Base-by-base conservation (phyloP, 257 asterid species). In the Knoxia roxburghii region DNA sequence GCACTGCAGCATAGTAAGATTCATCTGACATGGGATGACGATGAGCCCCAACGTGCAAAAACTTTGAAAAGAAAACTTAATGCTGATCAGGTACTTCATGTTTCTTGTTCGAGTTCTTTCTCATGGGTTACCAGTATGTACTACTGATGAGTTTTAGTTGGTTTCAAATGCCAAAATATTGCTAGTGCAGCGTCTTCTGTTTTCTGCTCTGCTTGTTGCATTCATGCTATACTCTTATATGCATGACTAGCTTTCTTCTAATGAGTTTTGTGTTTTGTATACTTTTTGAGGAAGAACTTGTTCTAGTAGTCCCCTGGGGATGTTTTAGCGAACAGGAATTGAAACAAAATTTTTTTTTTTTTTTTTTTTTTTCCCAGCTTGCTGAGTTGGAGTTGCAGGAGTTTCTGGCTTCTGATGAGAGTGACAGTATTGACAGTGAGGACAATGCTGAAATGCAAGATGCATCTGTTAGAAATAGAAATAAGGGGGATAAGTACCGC, bases 21-120 rank as follows among this genome's bases (percentile, higher is more conserved):
- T 78, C 75, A 85, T 33, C 83, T 87, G 77, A 86, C 95, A 45
- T 90, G 99, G 96, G 99, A 90, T 83, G 97, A 90, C 72, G 99
- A 94, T 83, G 99, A 88, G 75, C 99, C 95, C 37, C 90, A 84
- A 43, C 95, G 96, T 30, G 60, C 72, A 51, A 84, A 79, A 84
- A 82, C 84, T 58, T 76, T 88, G 77, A 90, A 84, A 79, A 72
- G 88, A 71, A 81, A 88, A 67, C 79, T 90, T 71, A 80, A 84
- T 56, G 83, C 84, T 64, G 87, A 83, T 37, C 96, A 94, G 92
- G 99, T 91, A 72, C 72, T 62, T 78, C 11, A 61, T 54, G 54
- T 50, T n/a, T 61, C 55, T 58, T 65, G 33, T 50, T 0, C 7
- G 5, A 58, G 27, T 61, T 48, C 29, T 61, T 63, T 62, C 39